phyloP scores from a whole-genome alignment of 345 rosid species.

The Corymbia maculata region DNA sequence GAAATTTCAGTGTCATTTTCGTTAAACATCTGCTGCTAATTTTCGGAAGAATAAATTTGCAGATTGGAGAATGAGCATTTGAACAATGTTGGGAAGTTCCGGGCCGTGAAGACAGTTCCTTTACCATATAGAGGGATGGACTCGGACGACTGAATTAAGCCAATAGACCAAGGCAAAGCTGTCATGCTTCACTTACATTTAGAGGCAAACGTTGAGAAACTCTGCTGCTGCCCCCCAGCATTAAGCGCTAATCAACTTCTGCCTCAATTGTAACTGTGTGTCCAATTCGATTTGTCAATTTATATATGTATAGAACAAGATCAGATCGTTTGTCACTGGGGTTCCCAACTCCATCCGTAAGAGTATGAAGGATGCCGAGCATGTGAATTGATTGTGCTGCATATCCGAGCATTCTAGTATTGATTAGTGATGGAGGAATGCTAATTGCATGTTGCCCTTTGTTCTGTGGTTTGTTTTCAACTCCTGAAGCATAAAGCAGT shows the following conservation, averaged over 20 bases:
- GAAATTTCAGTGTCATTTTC: background rate
- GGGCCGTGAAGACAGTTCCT: conserved; percentile 89
- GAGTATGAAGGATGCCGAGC: background rate
- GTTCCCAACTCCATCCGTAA: background rate
- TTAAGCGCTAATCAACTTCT: background rate
- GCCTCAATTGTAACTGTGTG: background rate
- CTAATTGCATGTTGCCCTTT: background rate
- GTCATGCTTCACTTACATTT: background rate
- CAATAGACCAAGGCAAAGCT: background rate
- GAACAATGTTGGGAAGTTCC: conserved; percentile 73
- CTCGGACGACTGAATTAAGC: background rate
- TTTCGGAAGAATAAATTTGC: background rate
- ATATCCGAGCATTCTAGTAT: background rate
- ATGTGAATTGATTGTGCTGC: background rate
- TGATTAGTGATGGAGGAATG: background rate
- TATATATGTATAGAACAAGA: background rate
- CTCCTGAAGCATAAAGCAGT: background rate
- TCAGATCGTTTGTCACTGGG: background rate
- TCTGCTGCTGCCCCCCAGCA: background rate
- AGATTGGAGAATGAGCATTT: conserved; percentile 94
- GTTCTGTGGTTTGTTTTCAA: background rate
- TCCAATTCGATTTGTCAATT: background rate
- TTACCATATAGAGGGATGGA: conserved; percentile 59
- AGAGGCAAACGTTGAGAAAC: background rate
- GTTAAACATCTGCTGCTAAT: background rate